Evolutionary conservation across 1,284 basidiomycete species (phyloP), one percentile per base, ranked within the genome.

Genomic region (Mycosarcoma maydis): DNA sequence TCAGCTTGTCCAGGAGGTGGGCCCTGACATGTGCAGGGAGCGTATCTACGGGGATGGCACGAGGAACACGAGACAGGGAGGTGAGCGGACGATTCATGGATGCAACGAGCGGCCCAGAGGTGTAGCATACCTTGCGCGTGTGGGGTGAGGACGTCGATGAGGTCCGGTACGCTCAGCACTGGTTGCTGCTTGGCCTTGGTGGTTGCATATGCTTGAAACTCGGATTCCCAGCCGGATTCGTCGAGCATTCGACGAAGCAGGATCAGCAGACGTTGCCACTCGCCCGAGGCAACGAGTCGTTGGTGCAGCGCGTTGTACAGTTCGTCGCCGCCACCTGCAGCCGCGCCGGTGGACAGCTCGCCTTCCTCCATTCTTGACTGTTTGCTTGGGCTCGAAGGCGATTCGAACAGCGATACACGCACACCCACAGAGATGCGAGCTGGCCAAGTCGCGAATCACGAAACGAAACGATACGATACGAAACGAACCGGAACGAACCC

Each of bases 91-190:
- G n/a, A n/a, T n/a, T n/a, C n/a, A n/a, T n/a, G n/a, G n/a, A n/a
- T n/a, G n/a, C n/a, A n/a, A n/a, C n/a, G n/a, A n/a, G n/a, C n/a
- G n/a, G n/a, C n/a, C n/a, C n/a, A n/a, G n/a, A n/a, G n/a, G n/a
- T n/a, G n/a, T n/a, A n/a, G n/a, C n/a, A n/a, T 32, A 73, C 71
- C 66, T 66, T 70, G 70, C 6, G 71, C 71, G 37, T 70, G 47
- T 0, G 66, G 52, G 1, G 49, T 58, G 24, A 73, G 59, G 26
- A 52, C 53, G 23, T 64, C 61, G 22, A 73, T 47, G 11, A 73
- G 27, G 4, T 54, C 44, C 5, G 57, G 60, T 3, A 73, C 54
- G 29, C 39, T 56, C 2, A 52, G 44, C 14, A 45, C 55, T 32
- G 48, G 53, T 36, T 47, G 52, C 13, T 29, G 44, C 19, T 53